phyloP scores from a whole-genome alignment of 139 green algal genomes.

The Ettlia oleoabundans region DNA sequence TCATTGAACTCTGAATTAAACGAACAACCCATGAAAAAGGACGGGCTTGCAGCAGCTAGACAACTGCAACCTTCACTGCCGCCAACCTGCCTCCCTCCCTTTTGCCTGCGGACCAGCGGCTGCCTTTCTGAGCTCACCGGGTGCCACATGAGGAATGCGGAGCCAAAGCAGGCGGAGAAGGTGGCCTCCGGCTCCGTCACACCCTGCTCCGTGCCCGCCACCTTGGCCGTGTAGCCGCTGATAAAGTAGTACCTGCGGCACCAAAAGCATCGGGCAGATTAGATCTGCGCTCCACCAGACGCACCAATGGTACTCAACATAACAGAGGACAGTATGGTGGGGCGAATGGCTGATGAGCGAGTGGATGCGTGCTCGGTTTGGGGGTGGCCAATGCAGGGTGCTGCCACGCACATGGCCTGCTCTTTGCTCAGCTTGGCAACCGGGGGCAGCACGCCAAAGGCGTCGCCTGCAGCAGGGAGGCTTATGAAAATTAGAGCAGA shows the following conservation, averaged over 20 bases:
- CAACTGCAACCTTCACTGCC: no score
- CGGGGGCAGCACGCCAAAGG: constrained; percentile 95
- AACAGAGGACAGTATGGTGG: not conserved
- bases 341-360: not conserved
- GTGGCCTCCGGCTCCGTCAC: constrained; percentile 94
- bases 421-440: constrained; percentile 82
- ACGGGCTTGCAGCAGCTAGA: no score
- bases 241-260: constrained; percentile 5
- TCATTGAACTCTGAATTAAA: no score
- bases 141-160: constrained; percentile 86
- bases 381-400: no score
- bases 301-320: no score
- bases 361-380: no score
- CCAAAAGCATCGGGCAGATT: no score
- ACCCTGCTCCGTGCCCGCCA: constrained; percentile 93
- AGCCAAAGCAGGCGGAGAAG: constrained; percentile 88
- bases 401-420: constrained; percentile 91
- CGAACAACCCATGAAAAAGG: no score
- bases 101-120: not conserved
- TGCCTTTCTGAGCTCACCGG: constrained; percentile 48
- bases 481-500: not conserved
- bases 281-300: no score
- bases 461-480: constrained; percentile 60
- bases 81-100: not conserved
- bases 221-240: constrained; percentile 96